These are phyloP conservation scores for Apiospora saccharicola DNA, from an alignment of 2,329 filamentous ascomycete genomes.

Conservation along the genomic window DNA sequence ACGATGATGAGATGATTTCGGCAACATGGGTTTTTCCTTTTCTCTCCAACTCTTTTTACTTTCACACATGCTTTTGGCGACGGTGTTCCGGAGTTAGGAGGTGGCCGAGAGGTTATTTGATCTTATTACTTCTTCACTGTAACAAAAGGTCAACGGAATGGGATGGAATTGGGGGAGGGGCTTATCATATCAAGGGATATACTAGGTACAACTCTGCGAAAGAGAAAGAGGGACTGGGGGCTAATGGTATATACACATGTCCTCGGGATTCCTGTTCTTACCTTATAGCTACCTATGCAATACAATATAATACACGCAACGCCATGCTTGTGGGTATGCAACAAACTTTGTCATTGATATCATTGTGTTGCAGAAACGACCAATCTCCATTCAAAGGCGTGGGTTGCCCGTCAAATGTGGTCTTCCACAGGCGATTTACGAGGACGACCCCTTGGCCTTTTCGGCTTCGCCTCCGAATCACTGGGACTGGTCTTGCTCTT, in stretches of 20 bases:
- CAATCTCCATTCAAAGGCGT: no score
- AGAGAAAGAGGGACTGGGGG: not conserved
- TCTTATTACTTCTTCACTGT: not conserved
- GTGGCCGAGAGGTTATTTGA: not conserved
- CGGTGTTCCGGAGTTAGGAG: not conserved
- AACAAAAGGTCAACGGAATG: not conserved
- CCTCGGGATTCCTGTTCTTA: not conserved
- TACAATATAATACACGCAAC: not conserved
- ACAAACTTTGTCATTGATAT: no score
- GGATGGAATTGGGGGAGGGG: not conserved
- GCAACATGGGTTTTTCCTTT: not conserved
- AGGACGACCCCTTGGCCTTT: not conserved
- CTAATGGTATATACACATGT: not conserved
- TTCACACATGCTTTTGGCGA: slow-evolving; percentile 18
- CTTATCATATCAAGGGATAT: not conserved
- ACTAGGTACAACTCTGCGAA: not conserved
- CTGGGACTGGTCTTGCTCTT: no score
- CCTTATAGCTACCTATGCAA: not conserved
- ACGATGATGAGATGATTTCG: no score
- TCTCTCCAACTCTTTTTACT: not conserved
- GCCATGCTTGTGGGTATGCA: no score
- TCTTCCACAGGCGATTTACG: no score
- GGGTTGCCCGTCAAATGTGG: no score
- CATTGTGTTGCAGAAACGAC: no score
- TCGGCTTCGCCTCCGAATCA: not conserved